Evolutionary conservation across 2,329 filamentous ascomycete genomes (phyloP), one percentile per base, ranked within the genome.

Genomic region (Phyllosticta ampelicida): DNA sequence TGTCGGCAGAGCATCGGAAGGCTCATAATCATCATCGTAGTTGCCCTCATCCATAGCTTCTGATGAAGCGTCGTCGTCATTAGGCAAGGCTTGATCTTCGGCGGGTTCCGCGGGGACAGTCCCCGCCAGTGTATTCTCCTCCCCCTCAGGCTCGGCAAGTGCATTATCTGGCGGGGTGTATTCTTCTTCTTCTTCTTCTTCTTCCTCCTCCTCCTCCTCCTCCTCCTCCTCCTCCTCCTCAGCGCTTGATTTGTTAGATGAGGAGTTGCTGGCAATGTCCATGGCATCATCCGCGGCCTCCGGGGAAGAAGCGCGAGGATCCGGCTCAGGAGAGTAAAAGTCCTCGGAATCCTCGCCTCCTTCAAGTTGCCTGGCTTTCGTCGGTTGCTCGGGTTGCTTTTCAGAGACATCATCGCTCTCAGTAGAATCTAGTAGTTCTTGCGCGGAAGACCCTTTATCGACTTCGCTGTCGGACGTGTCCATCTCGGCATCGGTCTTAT

Each of bases 311-410:
- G 19, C 30, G 10, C 29, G 30, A 19, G 50, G 26, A 9, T 5
- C 18, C 1, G 66, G 66, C 13, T 68, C 64, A 19, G 69, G 67
- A 10, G 68, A 70, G 50, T 71, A 71, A 49, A 71, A 70, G 48
- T 73, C 68, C 50, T 72, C 69, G 1, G 65, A 67, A 44, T 70
- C 66, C 19, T 68, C 67, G 16, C 55, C 57, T 20, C 51, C 51
- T 21, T 58, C 56, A 11, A 44, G 51, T 54, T 30, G 44, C 29
- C 10, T 3, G 49, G n/a, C 10, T 29, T 20, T 16, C 18, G 19
- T 3, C 10, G 19, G 2, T 26, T 54, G 52, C 23, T 36, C 30
- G 9, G 29, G 23, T 51, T 44, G 6, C 13, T 26, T 4, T 19
- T 21, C 21, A 10, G 51, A 13, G 16, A 5, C 29, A 6, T 21